Base-by-base conservation (phyloP, 352 stramenopile species). In the Elongisporangium senticosum region DNA sequence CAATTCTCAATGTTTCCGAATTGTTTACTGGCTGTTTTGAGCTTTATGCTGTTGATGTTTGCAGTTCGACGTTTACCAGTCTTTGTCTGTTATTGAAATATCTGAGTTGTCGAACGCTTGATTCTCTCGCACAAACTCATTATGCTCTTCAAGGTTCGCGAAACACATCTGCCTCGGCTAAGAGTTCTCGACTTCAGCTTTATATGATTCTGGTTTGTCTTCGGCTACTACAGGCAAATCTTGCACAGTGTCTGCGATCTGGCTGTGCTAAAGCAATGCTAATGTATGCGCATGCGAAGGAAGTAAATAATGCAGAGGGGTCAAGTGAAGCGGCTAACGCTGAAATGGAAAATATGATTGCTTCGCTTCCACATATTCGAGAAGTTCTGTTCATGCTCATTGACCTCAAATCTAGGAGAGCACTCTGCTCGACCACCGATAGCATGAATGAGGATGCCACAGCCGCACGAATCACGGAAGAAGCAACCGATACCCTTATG, bases 211-310 rank as follows among this genome's bases (percentile, higher is more conserved):
- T 88, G 7, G 82, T 72, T 4, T 84, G 75, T 8, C 49, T 96
- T 23, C 77, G 83, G 11, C 59, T 96, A 17, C 61, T 96, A 0
- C 77, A 90, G 62, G 81, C 74, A 11, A 96, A 96, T 56, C 40
- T 96, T 6, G 67, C 65, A 0, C 79, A 92, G 40, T 40, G 95
- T 20, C 55, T 93, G 21, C 74, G 75, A 17, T 93, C 74, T 4
- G 77, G 81, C 8, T 55, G 83, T 19, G 77, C 68, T 8, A 77
- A 75, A 57, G 21, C 58, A 15, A 51, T 89, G 4, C 64, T 78
- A 13, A 33, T 67, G 7, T 49, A 61, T 24, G 19, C 49, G 4
- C 49, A 61, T 7, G 22, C n/a, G 21, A 51, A 49, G 6, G 53
- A 56, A 17, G 7, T 43, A 2, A 15, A 2, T 23, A 15, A 24